Evolutionary conservation across 1,139 yeast genomes (phyloP), one percentile per base, ranked within the genome.

Genomic region (Diutina ranongensis): DNA sequence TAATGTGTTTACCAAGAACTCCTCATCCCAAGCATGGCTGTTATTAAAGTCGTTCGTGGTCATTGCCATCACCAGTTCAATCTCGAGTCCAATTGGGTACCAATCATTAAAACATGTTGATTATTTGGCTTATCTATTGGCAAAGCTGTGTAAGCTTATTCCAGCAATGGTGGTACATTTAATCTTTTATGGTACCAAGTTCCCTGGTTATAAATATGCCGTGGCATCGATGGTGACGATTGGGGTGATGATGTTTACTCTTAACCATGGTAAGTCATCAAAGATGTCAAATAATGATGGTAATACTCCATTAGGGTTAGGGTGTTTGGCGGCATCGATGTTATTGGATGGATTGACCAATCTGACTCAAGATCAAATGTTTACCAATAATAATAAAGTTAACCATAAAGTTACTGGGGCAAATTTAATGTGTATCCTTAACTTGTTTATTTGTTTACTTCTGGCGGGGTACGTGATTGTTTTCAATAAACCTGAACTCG

Each of bases 131-230:
- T 82, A 78, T 55, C 72, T 92, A 53, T 71, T 92, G 50, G 95
- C 97, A 35, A 92, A 92, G 60, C 83, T 95, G 45, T 92, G 98
- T 60, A 92, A 92, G 57, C 72, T 92, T 59, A 78, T 92, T 32
- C 99, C 99, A 0, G 95, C 89, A 21, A 81, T 92, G 83, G 61
- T 85, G 33, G 83, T 92, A 2, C 97, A 88, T 57, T 65, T 82
- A 50, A 54, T 80, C n/a, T 58, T 85, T 21, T 92, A 88, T 63
- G 72, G 83, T 36, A 78, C 86, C 5, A 67, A 64, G 48, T 92
- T 86, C 60, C 92, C 96, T 0, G 47, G 64, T 7, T 80, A 81
- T 64, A 94, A 92, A 61, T 85, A 85, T 57, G 51, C 74, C 31
- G 94, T 92, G 16, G 97, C 95, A 0, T 55, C 67, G 0, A 59